Evolutionary conservation across 768 basidiomycete genomes (phyloP).

Genomic region (Neoboletus magnificus): DNA sequence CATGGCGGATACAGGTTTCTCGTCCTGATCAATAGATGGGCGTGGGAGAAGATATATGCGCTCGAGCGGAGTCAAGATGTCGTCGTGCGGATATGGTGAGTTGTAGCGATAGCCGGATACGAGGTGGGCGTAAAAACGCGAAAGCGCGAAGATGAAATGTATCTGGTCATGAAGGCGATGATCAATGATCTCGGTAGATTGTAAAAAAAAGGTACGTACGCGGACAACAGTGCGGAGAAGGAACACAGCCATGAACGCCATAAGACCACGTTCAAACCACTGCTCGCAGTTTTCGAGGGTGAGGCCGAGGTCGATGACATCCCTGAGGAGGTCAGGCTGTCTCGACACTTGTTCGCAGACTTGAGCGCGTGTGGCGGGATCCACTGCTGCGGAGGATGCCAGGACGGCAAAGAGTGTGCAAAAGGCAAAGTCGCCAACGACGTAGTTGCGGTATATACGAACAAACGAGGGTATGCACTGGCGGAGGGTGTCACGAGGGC

Average conservation of each 20-base stretch:
- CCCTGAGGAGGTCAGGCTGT: conserved; percentile 71
- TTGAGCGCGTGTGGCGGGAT: conserved; percentile 49
- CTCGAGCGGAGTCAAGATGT: conserved; percentile 39
- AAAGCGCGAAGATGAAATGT: conserved; percentile 72
- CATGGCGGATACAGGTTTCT: conserved; percentile 2
- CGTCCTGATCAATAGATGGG: conserved; percentile 11
- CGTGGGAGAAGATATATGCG: conserved; percentile 62
- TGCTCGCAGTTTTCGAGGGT: conserved; percentile 78
- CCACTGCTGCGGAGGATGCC: conserved; percentile 59
- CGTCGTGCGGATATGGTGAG: conserved; percentile 10
- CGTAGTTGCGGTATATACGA: conserved; percentile 79
- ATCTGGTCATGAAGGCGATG: conserved; percentile 42
- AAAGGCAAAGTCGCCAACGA: conserved; percentile 75
- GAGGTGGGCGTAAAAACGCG: conserved; percentile 60
- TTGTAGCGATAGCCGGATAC: conserved; percentile 36
- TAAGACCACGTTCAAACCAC: conserved; percentile 67
- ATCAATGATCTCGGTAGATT: not conserved
- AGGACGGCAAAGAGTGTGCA: conserved; percentile 55
- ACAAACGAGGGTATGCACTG: conserved; percentile 64
- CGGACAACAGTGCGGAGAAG: conserved; percentile 61
- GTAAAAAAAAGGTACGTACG: conserved; percentile 40
- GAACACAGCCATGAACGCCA: conserved; percentile 56
- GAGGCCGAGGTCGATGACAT: conserved; percentile 67
- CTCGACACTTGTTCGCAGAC: conserved; percentile 74
- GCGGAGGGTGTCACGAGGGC: not conserved